Base-by-base conservation (phyloP, 257 asterid genomes). In the Thymus mandschuricus region DNA sequence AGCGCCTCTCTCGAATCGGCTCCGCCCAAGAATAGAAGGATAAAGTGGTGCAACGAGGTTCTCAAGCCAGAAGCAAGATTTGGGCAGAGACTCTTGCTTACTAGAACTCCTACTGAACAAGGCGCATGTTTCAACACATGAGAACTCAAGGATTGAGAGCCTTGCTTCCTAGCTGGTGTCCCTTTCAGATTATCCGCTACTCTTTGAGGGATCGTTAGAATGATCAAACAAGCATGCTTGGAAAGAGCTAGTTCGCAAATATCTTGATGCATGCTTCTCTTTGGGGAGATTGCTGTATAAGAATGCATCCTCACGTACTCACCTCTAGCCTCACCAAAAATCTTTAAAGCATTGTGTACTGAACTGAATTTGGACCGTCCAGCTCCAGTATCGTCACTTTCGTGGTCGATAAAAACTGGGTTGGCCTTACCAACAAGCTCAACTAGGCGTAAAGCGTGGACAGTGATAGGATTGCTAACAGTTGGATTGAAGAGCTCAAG, bases 1-100 rank as follows among this genome's bases (percentile, higher is more conserved):
- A 92, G 80, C 3, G 98, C 97, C 80, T 92, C 98, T 69, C 98
- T 74, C 4, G 94, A 82, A 75, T 92, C 97, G 0, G 92, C 76
- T 7, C 97, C 97, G 10, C 98, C 98, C 78, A 90, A 70, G 82
- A 86, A 92, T 27, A 89, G 87, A 58, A 91, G 82, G 5, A 77
- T 79, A 46, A 89, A 75, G 10, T 79, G 84, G 66, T 81, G 76
- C 31, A 10, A 31, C 0, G 86, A 69, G n/a, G 43, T 60, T 11
- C 66, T 76, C 52, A 10, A 8, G 11, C 69, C 64, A 45, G 61
- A n/a, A 2, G 73, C 56, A 27, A 71, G 69, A 33, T 13, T 79
- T 1, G 48, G 57, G 74, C 50, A 60, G 3, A 78, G 45, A 43
- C 76, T 72, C 46, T 77, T 78, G 69, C 81, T 86, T 3, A 88